phyloP scores from a whole-genome alignment of 306 rosid genomes.

The Fagus crenata region DNA sequence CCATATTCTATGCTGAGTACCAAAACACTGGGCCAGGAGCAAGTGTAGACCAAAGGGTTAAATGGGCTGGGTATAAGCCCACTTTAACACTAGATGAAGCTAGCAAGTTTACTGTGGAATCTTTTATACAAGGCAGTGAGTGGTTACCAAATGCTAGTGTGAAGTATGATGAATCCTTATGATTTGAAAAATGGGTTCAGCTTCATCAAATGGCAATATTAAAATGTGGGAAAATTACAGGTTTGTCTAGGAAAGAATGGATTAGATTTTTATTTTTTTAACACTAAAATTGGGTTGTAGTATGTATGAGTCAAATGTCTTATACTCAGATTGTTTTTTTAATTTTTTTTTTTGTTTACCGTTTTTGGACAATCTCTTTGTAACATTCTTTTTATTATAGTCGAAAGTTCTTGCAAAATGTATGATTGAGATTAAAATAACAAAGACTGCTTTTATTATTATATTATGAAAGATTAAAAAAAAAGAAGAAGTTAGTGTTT shows the following conservation, averaged over 20 bases:
- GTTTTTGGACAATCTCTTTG: not conserved
- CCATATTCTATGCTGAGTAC: constrained; percentile 75
- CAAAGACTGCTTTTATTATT: too few species aligned
- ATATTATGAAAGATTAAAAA: too few species aligned
- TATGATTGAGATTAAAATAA: not conserved
- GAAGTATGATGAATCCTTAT: constrained; percentile 46
- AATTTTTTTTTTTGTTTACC: not conserved
- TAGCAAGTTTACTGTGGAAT: constrained; percentile 45
- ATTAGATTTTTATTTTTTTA: not conserved
- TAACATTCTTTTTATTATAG: not conserved
- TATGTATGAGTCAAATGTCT: not conserved
- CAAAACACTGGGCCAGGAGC: constrained; percentile 68
- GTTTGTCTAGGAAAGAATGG: too few species aligned
- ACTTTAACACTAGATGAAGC: constrained; percentile 49
- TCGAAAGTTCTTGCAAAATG: not conserved
- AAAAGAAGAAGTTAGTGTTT: too few species aligned
- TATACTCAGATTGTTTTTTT: not conserved
- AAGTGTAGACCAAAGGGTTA: constrained; percentile 48
- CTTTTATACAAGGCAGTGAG: constrained; percentile 66
- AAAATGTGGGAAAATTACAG: too few species aligned
- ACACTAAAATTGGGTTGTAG: not conserved
- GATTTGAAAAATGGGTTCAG: constrained; percentile 26
- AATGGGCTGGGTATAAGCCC: constrained; percentile 71
- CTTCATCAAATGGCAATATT: not conserved
- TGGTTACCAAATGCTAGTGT: constrained; percentile 66